Percentiles rank a stretch among this genome's conserved stretches.
Evolutionary conservation across 2,329 filamentous ascomycete species (phyloP).

Genomic region (Xylariaceae sp.): DNA sequence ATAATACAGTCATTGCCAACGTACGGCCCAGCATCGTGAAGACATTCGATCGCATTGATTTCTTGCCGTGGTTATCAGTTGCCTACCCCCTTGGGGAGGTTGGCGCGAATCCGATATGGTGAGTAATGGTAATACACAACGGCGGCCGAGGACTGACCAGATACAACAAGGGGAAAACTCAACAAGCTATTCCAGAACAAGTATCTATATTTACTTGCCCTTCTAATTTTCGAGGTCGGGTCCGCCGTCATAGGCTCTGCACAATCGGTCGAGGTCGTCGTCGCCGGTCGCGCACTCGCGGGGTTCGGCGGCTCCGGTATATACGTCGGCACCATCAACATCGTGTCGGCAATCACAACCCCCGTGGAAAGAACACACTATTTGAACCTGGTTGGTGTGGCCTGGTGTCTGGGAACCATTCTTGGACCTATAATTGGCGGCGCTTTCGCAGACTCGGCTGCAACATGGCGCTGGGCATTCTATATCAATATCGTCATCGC

Average conservation of each 20-base stretch:
- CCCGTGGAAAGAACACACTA: background rate
- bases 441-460: background rate
- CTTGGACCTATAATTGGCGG: background rate
- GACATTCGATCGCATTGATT: conserved; percentile 33
- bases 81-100: conserved; percentile 33
- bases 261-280: background rate
- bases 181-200: conserved; percentile 8
- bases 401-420: background rate
- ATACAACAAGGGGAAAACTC: conserved; percentile 6
- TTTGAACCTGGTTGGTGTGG: background rate
- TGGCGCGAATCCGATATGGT: conserved; percentile 18
- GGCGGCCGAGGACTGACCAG: background rate
- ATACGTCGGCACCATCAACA: conserved; percentile 5
- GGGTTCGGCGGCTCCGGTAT: conserved; percentile 7
- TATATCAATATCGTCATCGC: conserved; percentile 2
- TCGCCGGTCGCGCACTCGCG: conserved; percentile 1
- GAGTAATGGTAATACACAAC: background rate
- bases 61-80: conserved; percentile 33
- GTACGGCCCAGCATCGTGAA: conserved; percentile 38
- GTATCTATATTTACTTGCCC: conserved; percentile 2
- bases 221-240: conserved; percentile 3
- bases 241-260: conserved; percentile 4
- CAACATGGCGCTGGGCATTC: background rate
- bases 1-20: conserved; percentile 43
- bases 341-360: conserved; percentile 1